Percentiles rank a stretch among this genome's conserved stretches.
Conservation (phyloP, 2,329 filamentous ascomycete genomes). For the Sclerotinia borealis region DNA sequence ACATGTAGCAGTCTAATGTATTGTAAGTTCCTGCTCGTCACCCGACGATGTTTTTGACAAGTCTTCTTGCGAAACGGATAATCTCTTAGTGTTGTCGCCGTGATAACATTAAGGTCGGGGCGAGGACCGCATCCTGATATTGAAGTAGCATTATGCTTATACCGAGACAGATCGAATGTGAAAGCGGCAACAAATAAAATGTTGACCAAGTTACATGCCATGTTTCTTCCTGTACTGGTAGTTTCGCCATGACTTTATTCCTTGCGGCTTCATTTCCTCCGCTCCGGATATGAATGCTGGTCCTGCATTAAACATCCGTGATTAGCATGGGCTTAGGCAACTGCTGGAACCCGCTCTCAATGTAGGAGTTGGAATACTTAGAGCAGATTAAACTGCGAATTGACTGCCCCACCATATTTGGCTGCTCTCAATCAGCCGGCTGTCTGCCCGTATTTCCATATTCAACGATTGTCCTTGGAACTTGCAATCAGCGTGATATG, state of each 20-base stretch:
- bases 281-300: neutral
- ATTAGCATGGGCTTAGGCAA: neutral
- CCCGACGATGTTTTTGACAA: neutral
- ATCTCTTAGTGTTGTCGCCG: neutral
- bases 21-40: neutral
- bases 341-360: neutral
- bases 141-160: neutral
- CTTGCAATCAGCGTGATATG: neutral
- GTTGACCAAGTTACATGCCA: neutral
- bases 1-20: neutral
- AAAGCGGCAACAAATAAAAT: neutral
- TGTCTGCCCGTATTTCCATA: conserved; percentile 28
- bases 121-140: neutral
- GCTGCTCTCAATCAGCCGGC: conserved; percentile 23
- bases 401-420: conserved; percentile 13
- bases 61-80: neutral
- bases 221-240: neutral
- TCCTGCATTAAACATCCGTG: neutral
- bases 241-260: conserved; percentile 2
- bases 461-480: neutral
- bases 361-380: neutral
- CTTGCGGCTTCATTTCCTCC: neutral
- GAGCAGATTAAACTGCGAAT: neutral
- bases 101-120: neutral
- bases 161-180: neutral